Conservation (phyloP, 352 stramenopile genomes). For the Phytophthora ohioensis region DNA sequence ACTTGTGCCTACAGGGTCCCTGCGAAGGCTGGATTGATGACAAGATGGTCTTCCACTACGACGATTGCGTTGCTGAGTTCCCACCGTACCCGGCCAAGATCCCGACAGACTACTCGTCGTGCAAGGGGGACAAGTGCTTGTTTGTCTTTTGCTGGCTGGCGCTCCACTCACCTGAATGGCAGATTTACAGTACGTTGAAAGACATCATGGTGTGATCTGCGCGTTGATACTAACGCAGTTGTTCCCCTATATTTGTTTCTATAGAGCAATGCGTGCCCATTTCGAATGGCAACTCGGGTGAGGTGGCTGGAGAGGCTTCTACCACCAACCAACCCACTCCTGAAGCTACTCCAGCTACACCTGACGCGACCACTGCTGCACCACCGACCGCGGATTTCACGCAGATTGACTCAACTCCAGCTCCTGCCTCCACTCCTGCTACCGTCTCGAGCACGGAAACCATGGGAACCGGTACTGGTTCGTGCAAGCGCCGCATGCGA, state of each 20-base stretch:
- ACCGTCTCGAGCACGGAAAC: background rate
- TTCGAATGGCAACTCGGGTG: constrained; percentile 26
- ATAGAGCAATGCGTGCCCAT: constrained; percentile 44
- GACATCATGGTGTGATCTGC: background rate
- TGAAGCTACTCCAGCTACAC: constrained; percentile 5
- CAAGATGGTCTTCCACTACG: constrained; percentile 49
- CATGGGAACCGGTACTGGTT: constrained; percentile 1
- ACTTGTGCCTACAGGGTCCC: constrained; percentile 31
- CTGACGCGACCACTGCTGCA: constrained; percentile 7
- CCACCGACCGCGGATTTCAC: constrained; percentile 20
- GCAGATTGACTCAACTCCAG: constrained; percentile 11
- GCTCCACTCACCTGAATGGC: constrained; percentile 46
- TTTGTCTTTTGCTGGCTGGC: constrained; percentile 65
- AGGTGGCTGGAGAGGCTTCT: constrained; percentile 19
- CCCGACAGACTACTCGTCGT: constrained; percentile 52
- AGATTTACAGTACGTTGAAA: constrained; percentile 50
- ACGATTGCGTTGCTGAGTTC: constrained; percentile 56
- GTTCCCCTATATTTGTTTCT: background rate
- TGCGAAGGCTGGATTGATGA: constrained; percentile 61
- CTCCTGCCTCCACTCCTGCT: background rate
- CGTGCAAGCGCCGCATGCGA: constrained; percentile 28
- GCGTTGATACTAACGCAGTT: background rate
- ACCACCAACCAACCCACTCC: constrained; percentile 8
- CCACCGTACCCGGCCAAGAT: constrained; percentile 50
- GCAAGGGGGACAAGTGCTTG: constrained; percentile 50